Base-by-base conservation (phyloP, 1,139 yeast species). In the Candida sp. region DNA sequence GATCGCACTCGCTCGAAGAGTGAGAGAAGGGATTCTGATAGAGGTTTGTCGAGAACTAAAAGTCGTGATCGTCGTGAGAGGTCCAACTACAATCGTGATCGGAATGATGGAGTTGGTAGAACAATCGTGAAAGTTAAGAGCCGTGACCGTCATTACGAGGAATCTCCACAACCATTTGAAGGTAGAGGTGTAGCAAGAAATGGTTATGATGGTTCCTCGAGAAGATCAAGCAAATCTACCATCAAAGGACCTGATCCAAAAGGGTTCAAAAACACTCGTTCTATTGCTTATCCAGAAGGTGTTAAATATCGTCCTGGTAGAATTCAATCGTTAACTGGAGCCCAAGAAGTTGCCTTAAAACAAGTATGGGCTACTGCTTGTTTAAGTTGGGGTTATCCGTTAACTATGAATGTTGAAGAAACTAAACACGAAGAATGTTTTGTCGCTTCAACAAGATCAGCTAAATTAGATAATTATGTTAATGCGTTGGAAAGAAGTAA, bases 291-390 rank as follows among this genome's bases (percentile, higher is more conserved):
- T 22, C 39, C 39, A 4, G 4, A 25, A 25, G 39, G 39, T n/a
- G 34, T 37, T 11, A 21, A 37, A 19, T 62, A 50, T 48, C 63
- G 74, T 42, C 72, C 72, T 4, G 77, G 74, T 6, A 64, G 78
- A 52, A 65, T 73, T 45, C 76, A 71, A 45, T 57, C 73, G 23
- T 60, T 73, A 39, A 60, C 58, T 40, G 66, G 66, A 21, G 74
- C 68, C 9, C 76, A 73, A 49, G 79, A 73, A 48, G 48, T 70
- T 37, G 55, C 60, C 11, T 56, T 69, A 45, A 73, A 73, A 51
- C 79, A 73, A 49, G 51, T 55, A 9, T 71, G 74, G 73, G 76
- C 74, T 8, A 57, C 63, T 43, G 35, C 64, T 12, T 58, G 71
- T 41, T 64, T 62, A 47, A 68, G 52, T 47, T 68, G 63, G 55